Percentiles rank a stretch among this genome's conserved stretches.
phyloP scores from a whole-genome alignment of 108 stramenopile species.

The Skeletonema costatum region DNA sequence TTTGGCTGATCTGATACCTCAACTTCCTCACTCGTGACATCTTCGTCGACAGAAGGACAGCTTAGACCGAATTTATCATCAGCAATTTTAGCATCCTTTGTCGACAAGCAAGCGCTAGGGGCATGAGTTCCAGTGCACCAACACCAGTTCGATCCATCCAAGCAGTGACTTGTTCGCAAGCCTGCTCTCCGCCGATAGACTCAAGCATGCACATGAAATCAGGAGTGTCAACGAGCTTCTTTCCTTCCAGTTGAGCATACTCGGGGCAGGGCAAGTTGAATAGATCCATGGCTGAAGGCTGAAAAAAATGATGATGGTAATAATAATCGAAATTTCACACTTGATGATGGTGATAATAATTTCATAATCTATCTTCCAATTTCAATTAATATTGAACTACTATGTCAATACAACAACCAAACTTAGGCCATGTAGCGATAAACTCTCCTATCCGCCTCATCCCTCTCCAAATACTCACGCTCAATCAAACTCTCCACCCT shows the following conservation, averaged over 20 bases:
- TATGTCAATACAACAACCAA: constrained; percentile 1
- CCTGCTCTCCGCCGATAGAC: constrained; percentile 15
- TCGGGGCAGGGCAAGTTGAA: not conserved
- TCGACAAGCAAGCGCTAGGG: constrained; percentile 20
- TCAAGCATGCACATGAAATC: constrained; percentile 41
- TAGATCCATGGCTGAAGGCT: too few relatives aligned
- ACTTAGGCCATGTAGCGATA: constrained; percentile 89
- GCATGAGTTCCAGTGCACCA: constrained; percentile 27
- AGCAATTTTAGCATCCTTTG: constrained; percentile 3
- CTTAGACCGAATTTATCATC: constrained; percentile 19
- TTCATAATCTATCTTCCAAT: too few relatives aligned
- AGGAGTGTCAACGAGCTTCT: not conserved
- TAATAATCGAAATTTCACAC: too few relatives aligned
- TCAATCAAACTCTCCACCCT: constrained; percentile 96
- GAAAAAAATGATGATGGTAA: too few relatives aligned
- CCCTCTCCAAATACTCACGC: constrained; percentile 95
- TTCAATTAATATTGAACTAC: not conserved
- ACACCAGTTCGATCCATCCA: constrained; percentile 30
- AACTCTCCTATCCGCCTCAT: constrained; percentile 77
- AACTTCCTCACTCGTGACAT: not conserved
- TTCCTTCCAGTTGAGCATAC: not conserved
- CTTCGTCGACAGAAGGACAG: constrained; percentile 3
- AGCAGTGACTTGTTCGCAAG: constrained; percentile 18
- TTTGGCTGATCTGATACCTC: not conserved
- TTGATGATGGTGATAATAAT: too few relatives aligned